Conservation (phyloP, 2,329 filamentous ascomycete genomes). For the Grosmannia clavigera region DNA sequence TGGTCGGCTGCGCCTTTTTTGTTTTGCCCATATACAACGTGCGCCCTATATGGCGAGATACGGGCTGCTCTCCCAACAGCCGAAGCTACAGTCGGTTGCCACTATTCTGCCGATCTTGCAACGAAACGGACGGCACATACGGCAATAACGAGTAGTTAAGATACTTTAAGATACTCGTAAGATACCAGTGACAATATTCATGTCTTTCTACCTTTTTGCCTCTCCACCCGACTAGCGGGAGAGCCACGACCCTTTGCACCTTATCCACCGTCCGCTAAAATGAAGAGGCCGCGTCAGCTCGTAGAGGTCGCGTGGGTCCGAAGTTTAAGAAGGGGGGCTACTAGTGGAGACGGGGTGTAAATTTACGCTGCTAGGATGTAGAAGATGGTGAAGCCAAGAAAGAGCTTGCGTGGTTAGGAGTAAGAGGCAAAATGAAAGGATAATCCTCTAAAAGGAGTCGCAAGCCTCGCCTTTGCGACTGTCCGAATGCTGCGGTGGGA, state of each 20-base stretch:
- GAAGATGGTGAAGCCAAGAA: neutral
- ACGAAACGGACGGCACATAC: neutral
- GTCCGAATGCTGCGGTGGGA: too few species aligned
- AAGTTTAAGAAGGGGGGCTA: constrained; percentile 4
- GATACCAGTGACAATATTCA: too few species aligned
- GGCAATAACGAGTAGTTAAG: neutral
- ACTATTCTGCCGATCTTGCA: neutral
- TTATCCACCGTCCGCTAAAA: constrained; percentile 4
- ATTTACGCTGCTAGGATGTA: neutral
- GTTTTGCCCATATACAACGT: too few species aligned
- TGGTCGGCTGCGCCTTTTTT: too few species aligned
- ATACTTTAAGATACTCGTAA: too few species aligned
- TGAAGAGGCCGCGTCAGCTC: constrained; percentile 13
- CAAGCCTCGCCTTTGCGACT: neutral
- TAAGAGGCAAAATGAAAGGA: neutral
- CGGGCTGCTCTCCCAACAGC: too few species aligned
- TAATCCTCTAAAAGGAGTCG: neutral
- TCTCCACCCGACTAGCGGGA: constrained; percentile 2
- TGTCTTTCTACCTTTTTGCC: too few species aligned
- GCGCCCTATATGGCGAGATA: too few species aligned
- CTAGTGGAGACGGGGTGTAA: neutral
- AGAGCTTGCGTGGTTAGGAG: neutral
- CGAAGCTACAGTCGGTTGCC: too few species aligned
- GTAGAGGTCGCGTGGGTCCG: constrained; percentile 6
- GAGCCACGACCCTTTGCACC: constrained; percentile 3